Base-by-base conservation (phyloP, 2,329 filamentous ascomycete species). In the Nemania diffusa region DNA sequence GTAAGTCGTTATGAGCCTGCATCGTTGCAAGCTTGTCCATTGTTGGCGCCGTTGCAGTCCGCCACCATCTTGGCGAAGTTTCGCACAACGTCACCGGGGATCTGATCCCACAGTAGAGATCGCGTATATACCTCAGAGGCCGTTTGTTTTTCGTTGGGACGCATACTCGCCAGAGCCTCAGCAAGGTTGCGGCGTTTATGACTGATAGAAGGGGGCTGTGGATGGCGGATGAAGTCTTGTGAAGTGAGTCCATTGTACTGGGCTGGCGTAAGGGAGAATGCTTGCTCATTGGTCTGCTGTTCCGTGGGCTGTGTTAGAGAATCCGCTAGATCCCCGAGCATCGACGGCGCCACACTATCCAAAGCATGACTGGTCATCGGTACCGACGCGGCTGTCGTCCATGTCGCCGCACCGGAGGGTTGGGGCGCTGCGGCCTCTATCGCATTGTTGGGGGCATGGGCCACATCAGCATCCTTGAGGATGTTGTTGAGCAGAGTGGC, bases 31-130 rank as follows among this genome's bases (percentile, higher is more conserved):
- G 80, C 79, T 65, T 77, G 79, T 73, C 80, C 79, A 71, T 78
- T 77, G 74, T 81, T 79, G 65, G 79, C 78, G 72, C 80, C 83
- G 80, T 85, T 90, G 81, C 87, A 91, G 76, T 96, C 92, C 71
- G 91, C 89, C 74, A 97, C 92, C 87, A 97, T 94, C 80, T 93
- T 92, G 75, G 92, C 92, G 83, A 98, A 98, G 78, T 95, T 93
- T 73, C 90, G 89, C 61, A 99, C 93, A 56, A 98, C 94, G 71
- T 98, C 94, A 73, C 89, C 87, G 15, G 96, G 94, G 74, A 98
- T 94, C 80, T 94, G 92, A 76, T 97, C 94, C 93, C 93, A 97
- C 65, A 98, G 89, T 69, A 98, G 86, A 69, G 93, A 97, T 65
- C 95, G 88, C 37, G 94, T 97, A 82, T 97, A 97, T 48, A 97